These are phyloP conservation scores for Oryza glaberrima DNA, from an alignment of 176 grass and related monocot species.

Conservation along the genomic window DNA sequence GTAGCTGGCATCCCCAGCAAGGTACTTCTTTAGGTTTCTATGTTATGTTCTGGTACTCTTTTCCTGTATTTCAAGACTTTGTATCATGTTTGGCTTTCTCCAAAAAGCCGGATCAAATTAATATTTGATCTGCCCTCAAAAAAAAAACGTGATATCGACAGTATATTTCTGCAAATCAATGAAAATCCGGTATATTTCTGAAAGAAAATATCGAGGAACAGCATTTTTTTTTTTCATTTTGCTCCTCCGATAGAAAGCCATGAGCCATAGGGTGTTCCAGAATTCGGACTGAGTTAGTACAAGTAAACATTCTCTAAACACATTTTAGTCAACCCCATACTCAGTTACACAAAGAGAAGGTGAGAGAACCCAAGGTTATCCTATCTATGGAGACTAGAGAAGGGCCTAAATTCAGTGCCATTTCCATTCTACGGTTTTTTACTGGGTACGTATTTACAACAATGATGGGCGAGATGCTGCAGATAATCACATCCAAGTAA, in stretches of 20 bases:
- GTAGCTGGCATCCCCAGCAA: too few relatives aligned
- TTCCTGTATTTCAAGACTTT: too few relatives aligned
- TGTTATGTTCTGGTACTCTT: too few relatives aligned
- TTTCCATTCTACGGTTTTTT: neutral
- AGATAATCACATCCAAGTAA: constrained; percentile 26
- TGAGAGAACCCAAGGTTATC: neutral
- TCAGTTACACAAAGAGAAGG: neutral
- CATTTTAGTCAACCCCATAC: neutral
- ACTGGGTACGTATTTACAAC: neutral
- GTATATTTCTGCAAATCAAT: too few relatives aligned
- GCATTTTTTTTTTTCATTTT: neutral
- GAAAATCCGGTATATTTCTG: too few relatives aligned
- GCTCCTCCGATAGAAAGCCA: neutral
- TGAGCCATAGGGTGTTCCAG: constrained; percentile 1
- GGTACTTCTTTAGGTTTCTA: too few relatives aligned
- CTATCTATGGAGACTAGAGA: too few relatives aligned
- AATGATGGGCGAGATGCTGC: neutral
- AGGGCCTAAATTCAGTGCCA: neutral
- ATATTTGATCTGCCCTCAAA: too few relatives aligned
- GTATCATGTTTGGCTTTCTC: too few relatives aligned
- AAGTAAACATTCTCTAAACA: neutral
- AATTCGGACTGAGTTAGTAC: neutral
- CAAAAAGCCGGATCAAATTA: too few relatives aligned
- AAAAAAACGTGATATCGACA: too few relatives aligned
- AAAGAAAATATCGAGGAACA: too few relatives aligned